phyloP scores from a whole-genome alignment of 106 monocot genomes.

The Dendrobium huoshanense region DNA sequence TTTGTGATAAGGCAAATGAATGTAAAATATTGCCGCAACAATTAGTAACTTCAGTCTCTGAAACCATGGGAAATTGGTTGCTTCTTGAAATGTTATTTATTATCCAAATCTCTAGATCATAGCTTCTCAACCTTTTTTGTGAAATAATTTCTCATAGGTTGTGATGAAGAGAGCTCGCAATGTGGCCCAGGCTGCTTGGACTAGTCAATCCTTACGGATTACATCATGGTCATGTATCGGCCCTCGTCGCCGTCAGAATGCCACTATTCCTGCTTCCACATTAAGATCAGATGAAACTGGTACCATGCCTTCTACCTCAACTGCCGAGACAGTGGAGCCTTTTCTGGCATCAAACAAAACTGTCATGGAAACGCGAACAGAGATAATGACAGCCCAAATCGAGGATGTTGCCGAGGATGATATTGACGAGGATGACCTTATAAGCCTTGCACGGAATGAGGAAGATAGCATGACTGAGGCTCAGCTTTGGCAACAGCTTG shows the following conservation, averaged over 20 bases:
- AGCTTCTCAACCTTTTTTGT: neutral
- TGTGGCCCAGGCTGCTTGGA: slow-evolving; percentile 96
- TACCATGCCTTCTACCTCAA: neutral
- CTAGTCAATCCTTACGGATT: slow-evolving; percentile 47
- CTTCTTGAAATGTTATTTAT: too few species aligned
- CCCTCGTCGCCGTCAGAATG: slow-evolving; percentile 53
- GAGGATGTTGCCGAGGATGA: slow-evolving; percentile 25
- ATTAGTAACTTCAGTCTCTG: neutral
- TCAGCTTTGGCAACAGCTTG: slow-evolving; percentile 95
- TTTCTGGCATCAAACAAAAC: slow-evolving; percentile 14
- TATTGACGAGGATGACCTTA: slow-evolving; percentile 48
- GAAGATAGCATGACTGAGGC: slow-evolving; percentile 73
- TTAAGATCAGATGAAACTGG: slow-evolving; percentile 25
- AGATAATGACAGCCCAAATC: slow-evolving; percentile 32
- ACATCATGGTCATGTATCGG: slow-evolving; percentile 98
- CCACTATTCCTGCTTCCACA: slow-evolving; percentile 8
- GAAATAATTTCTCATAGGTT: slow-evolving; percentile 28
- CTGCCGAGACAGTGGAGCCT: slow-evolving; percentile 1
- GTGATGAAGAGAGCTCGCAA: slow-evolving; percentile 82
- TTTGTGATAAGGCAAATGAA: neutral
- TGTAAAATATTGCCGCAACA: neutral
- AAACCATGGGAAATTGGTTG: too few species aligned
- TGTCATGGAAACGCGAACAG: slow-evolving; percentile 16
- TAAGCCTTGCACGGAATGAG: slow-evolving; percentile 24
- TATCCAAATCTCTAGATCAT: neutral